These are phyloP conservation scores for Yamadazyma diospyri DNA, from an alignment of 1,139 yeast genomes.

Conservation along the genomic window DNA sequence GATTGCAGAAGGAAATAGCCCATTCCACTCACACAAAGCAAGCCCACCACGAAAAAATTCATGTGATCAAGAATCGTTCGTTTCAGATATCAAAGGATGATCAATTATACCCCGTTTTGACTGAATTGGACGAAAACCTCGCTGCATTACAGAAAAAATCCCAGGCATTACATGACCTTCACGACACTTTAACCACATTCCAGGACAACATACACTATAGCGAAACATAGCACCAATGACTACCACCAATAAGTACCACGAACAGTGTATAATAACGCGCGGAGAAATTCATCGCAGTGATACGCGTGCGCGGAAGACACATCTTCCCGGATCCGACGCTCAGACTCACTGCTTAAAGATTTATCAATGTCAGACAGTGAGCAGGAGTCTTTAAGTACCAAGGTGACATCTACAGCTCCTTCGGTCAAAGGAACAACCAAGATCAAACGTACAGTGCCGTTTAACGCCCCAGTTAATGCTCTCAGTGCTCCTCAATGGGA, in stretches of 20 bases:
- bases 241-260: no score
- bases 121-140: constrained; percentile 18
- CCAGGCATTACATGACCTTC: constrained; percentile 19
- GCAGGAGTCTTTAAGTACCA: constrained; percentile 10
- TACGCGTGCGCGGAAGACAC: constrained; percentile 4
- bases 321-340: constrained; percentile 7
- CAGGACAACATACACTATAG: constrained; percentile 14
- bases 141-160: constrained; percentile 18
- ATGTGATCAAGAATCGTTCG: not conserved
- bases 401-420: constrained; percentile 9
- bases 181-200: constrained; percentile 25
- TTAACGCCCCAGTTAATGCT: constrained; percentile 39
- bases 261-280: no score
- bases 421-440: constrained; percentile 4
- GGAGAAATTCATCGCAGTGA: not conserved
- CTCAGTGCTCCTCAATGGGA: constrained; percentile 28
- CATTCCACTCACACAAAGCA: not conserved
- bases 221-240: no score
- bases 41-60: not conserved
- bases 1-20: not conserved
- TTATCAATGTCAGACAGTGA: constrained; percentile 6
- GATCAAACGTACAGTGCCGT: constrained; percentile 37
- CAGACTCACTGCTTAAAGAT: no score
- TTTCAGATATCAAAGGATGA: constrained; percentile 28
- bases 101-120: constrained; percentile 21